Evolutionary conservation across 2,329 filamentous ascomycete species (phyloP).

Genomic region (Apiospora koreana): DNA sequence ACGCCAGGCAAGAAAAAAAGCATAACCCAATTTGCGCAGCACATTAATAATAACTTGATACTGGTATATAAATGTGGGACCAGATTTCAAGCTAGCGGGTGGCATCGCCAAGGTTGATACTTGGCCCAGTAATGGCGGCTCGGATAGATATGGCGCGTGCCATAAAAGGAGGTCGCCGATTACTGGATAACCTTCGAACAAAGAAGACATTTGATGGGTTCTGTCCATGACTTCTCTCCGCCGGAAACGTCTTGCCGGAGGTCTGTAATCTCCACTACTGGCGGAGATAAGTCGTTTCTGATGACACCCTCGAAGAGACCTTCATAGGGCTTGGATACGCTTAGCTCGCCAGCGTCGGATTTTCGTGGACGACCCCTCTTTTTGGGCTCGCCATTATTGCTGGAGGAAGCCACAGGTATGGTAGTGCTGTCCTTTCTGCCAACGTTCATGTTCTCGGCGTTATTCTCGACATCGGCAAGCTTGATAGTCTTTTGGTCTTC

Average conservation of each 20-base stretch:
- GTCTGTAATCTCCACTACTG: slow-evolving; percentile 53
- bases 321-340: slow-evolving; percentile 47
- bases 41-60: slow-evolving; percentile 6
- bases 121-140: not conserved
- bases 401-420: slow-evolving; percentile 31
- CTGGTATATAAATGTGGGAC: not conserved
- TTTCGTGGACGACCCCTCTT: slow-evolving; percentile 40
- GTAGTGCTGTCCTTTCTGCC: slow-evolving; percentile 37
- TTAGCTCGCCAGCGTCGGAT: slow-evolving; percentile 36
- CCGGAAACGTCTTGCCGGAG: slow-evolving; percentile 47
- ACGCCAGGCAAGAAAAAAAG: slow-evolving; percentile 11
- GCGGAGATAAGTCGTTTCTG: slow-evolving; percentile 47
- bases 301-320: slow-evolving; percentile 54
- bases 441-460: slow-evolving; percentile 20
- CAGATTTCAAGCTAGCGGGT: not conserved
- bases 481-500: slow-evolving; percentile 39
- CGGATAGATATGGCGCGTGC: not conserved
- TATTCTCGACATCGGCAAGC: slow-evolving; percentile 32
- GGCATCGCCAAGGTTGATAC: not conserved
- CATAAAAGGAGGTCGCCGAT: not conserved
- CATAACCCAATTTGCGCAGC: not conserved
- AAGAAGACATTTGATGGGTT: slow-evolving; percentile 51
- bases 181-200: slow-evolving; percentile 51
- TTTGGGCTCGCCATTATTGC: slow-evolving; percentile 23
- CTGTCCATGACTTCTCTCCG: slow-evolving; percentile 55